Evolutionary conservation across 257 asterid species (phyloP).

Genomic region (Thymus quinquecostatus): DNA sequence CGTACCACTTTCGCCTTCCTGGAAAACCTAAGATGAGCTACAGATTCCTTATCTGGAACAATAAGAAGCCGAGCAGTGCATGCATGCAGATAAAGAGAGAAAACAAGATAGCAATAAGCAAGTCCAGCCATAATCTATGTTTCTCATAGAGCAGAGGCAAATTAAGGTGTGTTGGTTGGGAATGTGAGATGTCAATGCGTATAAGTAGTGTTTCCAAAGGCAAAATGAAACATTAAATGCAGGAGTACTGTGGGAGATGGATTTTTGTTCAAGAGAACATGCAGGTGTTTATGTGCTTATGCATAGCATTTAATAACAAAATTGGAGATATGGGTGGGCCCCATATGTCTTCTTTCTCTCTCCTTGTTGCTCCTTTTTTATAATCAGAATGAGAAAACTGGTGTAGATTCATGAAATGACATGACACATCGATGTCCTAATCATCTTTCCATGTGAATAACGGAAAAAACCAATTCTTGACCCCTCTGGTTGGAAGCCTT

Average conservation of each 20-base stretch:
- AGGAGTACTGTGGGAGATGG: conserved; percentile 39
- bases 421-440: background rate
- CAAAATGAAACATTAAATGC: conserved; percentile 60
- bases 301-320: conserved; percentile 42
- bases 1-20: conserved; percentile 35
- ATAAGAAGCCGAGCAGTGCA: conserved; percentile 51
- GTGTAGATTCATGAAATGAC: conserved; percentile 23
- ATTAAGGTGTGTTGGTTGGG: conserved; percentile 20
- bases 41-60: conserved; percentile 22
- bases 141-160: background rate
- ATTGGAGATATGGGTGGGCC: conserved; percentile 46
- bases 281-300: conserved; percentile 53
- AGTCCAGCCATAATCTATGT: conserved; percentile 35
- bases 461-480: conserved; percentile 2
- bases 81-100: conserved; percentile 58
- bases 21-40: conserved; percentile 28
- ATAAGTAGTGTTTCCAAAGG: conserved; percentile 14
- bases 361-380: background rate
- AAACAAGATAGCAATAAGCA: conserved; percentile 34
- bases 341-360: conserved; percentile 44
- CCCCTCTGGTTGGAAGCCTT: background rate
- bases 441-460: background rate
- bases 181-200: background rate
- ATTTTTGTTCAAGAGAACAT: conserved; percentile 55
- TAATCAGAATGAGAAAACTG: conserved; percentile 7